Conservation (phyloP, 345 rosid species). For the Pistacia vera region DNA sequence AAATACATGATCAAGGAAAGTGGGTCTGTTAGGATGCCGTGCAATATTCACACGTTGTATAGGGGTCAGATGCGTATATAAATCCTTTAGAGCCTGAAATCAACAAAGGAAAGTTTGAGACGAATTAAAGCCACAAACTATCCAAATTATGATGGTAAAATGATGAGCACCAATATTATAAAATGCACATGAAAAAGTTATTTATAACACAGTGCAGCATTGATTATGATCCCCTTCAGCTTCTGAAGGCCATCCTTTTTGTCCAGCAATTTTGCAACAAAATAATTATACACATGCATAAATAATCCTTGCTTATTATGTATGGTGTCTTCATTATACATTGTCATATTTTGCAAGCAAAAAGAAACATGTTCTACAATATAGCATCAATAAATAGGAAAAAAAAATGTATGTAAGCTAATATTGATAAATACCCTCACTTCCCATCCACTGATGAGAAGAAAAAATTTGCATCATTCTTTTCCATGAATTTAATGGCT, state of each 20-base stretch:
- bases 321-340: no score
- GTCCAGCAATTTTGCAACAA: background rate
- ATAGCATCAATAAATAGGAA: background rate
- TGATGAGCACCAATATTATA: conserved; percentile 1
- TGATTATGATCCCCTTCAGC: conserved; percentile 8
- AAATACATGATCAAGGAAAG: conserved; percentile 93
- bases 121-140: conserved; percentile 13
- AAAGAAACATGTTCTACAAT: background rate
- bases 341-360: background rate
- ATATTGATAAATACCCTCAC: background rate
- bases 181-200: background rate
- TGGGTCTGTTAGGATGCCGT: conserved; percentile 95
- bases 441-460: background rate
- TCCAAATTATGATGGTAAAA: background rate
- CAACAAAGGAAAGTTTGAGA: conserved; percentile 17
- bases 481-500: background rate
- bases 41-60: conserved; percentile 95
- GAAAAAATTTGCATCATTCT: background rate
- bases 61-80: conserved; percentile 79
- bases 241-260: no score
- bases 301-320: background rate
- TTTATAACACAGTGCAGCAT: conserved; percentile 6
- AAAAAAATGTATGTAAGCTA: background rate
- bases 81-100: conserved; percentile 77
- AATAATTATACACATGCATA: background rate